A percentile compares a stretch with the other conserved stretches of the same genome.
These are phyloP conservation scores for Mycosphaerella arachidis DNA, from an alignment of 2,329 filamentous ascomycete genomes.

Conservation along the genomic window DNA sequence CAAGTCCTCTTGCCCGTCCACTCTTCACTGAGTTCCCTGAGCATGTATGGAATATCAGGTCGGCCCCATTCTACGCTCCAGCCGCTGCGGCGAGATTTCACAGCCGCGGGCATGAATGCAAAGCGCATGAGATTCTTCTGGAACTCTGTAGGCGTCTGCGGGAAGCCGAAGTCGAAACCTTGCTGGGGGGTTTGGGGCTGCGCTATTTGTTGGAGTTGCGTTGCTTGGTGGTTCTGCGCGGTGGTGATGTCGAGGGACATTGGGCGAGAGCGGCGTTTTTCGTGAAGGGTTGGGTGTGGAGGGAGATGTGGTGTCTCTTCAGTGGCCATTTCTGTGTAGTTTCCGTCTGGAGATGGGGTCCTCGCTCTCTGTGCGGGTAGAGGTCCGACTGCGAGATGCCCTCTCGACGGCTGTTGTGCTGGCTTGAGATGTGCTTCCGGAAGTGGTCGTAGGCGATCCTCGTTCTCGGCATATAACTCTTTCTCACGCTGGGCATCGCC, in stretches of 20 bases:
- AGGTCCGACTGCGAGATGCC: conserved; percentile 15
- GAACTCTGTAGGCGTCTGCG: conserved; percentile 77
- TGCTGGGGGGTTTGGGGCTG: conserved; percentile 13
- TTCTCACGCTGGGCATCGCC: conserved; percentile 75
- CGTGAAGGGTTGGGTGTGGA: conserved; percentile 33
- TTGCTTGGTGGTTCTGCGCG: conserved; percentile 36
- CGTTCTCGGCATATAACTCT: conserved; percentile 73
- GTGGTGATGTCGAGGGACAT: conserved; percentile 42
- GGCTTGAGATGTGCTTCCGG: conserved; percentile 52
- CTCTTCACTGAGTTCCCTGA: conserved; percentile 75
- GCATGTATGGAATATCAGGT: conserved; percentile 80
- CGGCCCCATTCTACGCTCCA: conserved; percentile 92
- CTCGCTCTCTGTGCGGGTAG: neutral
- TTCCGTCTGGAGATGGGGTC: conserved; percentile 36
- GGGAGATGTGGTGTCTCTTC: conserved; percentile 29
- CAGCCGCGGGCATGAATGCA: conserved; percentile 63
- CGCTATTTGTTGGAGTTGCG: conserved; percentile 15
- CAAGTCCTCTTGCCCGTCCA: conserved; percentile 76
- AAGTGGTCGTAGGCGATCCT: conserved; percentile 78
- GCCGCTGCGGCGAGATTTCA: conserved; percentile 56
- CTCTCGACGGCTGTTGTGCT: conserved; percentile 20
- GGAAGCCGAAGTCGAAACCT: conserved; percentile 59
- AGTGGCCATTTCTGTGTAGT: conserved; percentile 43
- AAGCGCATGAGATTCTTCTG: conserved; percentile 79
- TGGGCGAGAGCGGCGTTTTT: conserved; percentile 40